Base-by-base conservation (phyloP, 2,329 filamentous ascomycete species). In the Trichoderma asperellum region DNA sequence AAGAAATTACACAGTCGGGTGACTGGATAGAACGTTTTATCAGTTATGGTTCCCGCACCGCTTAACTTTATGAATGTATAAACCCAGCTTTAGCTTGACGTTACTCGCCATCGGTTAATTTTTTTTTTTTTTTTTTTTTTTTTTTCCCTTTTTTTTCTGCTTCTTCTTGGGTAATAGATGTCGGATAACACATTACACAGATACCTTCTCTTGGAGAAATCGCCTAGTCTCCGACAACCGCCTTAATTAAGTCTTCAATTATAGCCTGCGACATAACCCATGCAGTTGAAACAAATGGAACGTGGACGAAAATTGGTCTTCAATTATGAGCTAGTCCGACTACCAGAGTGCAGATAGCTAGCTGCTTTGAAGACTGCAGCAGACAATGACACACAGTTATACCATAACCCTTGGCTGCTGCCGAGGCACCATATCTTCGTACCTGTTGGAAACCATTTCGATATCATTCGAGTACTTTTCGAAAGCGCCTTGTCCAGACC, bases 361-460 rank as follows among this genome's bases (percentile, higher is more conserved):
- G n/a, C 35, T 34, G 49, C n/a, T 11, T n/a, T 56, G 66, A 62
- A 52, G 43, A 57, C 47, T 52, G 34, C 29, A 43, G 62, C 32
- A 35, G 59, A 24, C 58, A 67, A 49, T 12, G 18, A 55, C 24
- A 21, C 53, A 32, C 49, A 60, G 32, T 75, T 70, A 83, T 11
- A 83, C 79, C 77, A 82, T 79, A 18, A 77, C 81, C 75, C 81
- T 79, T 12, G 87, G 86, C 58, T 83, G 81, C 70, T 83, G 80
- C 56, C 85, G 79, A 34, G 85, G 85, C 27, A 85, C 73, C 85
- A 88, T 86, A 71, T 88, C 86, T 76, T 88, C 86, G 72, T 88
- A 88, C 53, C 85, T 82, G 70, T 84, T 81, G 4, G 85, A 82
- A 70, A 83, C 83, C 74, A 83, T 79, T 72, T 88, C 85, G 55